Evolutionary conservation across 192 early-diverging fungal species (phyloP).

Genomic region (Entomortierella chlamydospora): DNA sequence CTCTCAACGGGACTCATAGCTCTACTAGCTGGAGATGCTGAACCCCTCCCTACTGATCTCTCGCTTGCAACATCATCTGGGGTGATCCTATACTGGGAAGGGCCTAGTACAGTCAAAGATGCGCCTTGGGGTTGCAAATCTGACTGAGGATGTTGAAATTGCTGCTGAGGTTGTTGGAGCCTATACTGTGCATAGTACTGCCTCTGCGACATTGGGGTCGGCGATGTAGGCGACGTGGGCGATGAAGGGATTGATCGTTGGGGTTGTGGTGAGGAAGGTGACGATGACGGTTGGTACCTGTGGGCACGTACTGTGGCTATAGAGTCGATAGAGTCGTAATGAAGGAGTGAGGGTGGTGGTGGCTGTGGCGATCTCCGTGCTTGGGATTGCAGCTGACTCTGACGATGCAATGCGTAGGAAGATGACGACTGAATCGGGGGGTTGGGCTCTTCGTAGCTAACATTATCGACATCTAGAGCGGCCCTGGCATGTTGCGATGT

Average conservation of each 20-base stretch:
- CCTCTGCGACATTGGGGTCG: neutral
- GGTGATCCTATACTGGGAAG: slow-evolving; percentile 23
- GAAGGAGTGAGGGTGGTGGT: neutral
- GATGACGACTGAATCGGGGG: slow-evolving; percentile 14
- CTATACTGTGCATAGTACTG: neutral
- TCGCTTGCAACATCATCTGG: neutral
- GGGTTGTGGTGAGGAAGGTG: neutral
- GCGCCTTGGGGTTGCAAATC: neutral
- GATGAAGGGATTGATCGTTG: neutral
- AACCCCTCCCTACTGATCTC: neutral
- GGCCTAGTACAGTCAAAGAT: slow-evolving; percentile 23
- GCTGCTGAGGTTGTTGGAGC: slow-evolving; percentile 13
- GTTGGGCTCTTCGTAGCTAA: neutral
- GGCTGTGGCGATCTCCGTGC: neutral
- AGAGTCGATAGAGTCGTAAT: slow-evolving; percentile 40
- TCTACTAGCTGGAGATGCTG: neutral
- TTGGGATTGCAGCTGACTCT: neutral
- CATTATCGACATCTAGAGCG: neutral
- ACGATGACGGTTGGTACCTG: slow-evolving; percentile 7
- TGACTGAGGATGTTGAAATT: neutral
- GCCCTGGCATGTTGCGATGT: too few species aligned
- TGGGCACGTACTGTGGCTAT: slow-evolving; percentile 31
- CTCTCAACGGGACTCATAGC: slow-evolving; percentile 19
- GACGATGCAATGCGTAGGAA: slow-evolving; percentile 20
- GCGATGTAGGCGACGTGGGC: neutral